Evolutionary conservation across 257 asterid species (phyloP).

Genomic region (Primulina huaijiensis): DNA sequence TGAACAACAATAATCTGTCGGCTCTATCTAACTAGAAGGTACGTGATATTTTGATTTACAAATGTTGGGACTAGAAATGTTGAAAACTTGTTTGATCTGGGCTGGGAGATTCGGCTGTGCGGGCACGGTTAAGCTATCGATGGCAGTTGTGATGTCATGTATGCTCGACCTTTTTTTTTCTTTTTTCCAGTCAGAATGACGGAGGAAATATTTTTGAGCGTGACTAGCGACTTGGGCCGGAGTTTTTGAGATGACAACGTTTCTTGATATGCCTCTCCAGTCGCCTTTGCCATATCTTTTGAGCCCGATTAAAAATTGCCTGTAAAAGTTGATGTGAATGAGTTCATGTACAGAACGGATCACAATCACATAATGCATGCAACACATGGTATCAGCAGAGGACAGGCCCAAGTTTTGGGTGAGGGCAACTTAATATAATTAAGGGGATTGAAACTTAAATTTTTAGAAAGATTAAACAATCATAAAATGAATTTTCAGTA

Average conservation of each 20-base stretch:
- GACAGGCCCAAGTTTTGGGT: too few relatives aligned
- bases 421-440: too few relatives aligned
- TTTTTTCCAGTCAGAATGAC: not conserved
- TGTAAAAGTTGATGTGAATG: not conserved
- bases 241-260: slow-evolving; percentile 22
- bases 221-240: slow-evolving; percentile 30
- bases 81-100: not conserved
- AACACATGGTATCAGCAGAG: too few relatives aligned
- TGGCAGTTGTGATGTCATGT: slow-evolving; percentile 6
- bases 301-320: slow-evolving; percentile 30
- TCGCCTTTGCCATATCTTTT: not conserved
- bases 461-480: too few relatives aligned
- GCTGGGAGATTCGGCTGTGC: not conserved
- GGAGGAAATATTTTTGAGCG: slow-evolving; percentile 25
- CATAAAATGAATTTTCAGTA: too few relatives aligned
- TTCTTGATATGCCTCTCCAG: slow-evolving; percentile 17
- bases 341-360: not conserved
- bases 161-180: slow-evolving; percentile 19
- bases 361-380: too few relatives aligned
- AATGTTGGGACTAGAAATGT: not conserved
- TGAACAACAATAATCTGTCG: too few relatives aligned
- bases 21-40: not conserved
- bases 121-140: not conserved
- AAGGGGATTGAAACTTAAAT: too few relatives aligned
- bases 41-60: not conserved